A percentile compares a stretch with the other conserved stretches of the same genome.
These are phyloP conservation scores for Serendipita sp. DNA, from an alignment of 768 basidiomycete genomes.

Conservation along the genomic window DNA sequence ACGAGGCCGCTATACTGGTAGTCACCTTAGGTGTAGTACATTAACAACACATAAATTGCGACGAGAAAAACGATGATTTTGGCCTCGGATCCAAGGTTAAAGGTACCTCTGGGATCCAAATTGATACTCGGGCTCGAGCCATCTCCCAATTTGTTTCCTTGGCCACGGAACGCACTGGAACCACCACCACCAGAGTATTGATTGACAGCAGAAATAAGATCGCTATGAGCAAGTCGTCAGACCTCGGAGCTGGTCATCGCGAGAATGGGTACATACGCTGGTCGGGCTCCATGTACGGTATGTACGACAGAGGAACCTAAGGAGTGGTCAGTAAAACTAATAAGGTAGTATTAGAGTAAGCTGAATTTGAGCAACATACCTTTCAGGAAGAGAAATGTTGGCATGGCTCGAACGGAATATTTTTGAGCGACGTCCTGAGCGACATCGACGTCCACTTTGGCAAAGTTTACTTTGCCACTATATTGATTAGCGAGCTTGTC, in stretches of 20 bases:
- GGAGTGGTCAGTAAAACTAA: neutral
- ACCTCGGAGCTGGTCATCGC: neutral
- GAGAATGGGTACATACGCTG: neutral
- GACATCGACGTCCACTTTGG: neutral
- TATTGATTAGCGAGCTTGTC: neutral
- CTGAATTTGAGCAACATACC: neutral
- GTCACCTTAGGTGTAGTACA: too few relatives aligned
- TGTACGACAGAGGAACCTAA: neutral
- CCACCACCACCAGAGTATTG: neutral
- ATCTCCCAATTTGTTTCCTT: neutral
- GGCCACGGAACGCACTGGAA: neutral
- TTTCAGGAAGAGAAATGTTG: neutral
- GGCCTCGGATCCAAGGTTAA: neutral
- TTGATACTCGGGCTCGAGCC: neutral
- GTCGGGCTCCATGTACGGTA: neutral
- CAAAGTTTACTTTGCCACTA: neutral
- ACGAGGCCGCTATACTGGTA: too few relatives aligned
- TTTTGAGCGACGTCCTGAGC: constrained; percentile 3
- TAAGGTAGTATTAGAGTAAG: neutral
- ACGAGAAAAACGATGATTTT: neutral
- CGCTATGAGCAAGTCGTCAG: neutral
- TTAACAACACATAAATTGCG: too few relatives aligned
- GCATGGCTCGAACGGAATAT: neutral
- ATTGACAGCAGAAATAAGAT: neutral
- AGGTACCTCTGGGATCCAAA: neutral